These are phyloP conservation scores for Bipolaris zeicola DNA, from an alignment of 2,329 filamentous ascomycete genomes.

Conservation along the genomic window DNA sequence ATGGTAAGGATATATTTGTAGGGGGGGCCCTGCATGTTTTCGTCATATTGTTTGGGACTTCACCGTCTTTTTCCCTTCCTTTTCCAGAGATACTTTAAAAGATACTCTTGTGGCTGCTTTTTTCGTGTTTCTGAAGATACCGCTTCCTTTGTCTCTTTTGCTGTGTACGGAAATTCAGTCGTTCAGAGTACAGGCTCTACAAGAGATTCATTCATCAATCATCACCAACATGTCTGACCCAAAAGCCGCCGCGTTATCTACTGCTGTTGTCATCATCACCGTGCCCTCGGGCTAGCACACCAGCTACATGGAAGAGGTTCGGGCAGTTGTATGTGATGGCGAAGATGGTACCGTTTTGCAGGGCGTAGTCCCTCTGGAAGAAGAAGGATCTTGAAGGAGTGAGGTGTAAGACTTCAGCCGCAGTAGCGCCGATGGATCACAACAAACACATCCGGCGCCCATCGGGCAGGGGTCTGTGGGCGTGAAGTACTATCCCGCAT, in stretches of 20 bases:
- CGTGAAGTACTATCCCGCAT: too few species aligned
- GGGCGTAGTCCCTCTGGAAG: too few species aligned
- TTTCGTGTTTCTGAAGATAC: background rate
- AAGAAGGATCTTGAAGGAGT: background rate
- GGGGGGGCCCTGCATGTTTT: background rate
- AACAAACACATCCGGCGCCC: background rate
- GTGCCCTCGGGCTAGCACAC: constrained; percentile 14
- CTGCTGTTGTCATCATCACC: constrained; percentile 25
- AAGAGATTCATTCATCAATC: background rate
- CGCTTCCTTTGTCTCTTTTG: background rate
- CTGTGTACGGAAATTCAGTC: background rate
- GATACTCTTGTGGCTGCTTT: background rate
- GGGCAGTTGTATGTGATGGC: background rate
- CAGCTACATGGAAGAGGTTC: background rate
- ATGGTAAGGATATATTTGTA: background rate
- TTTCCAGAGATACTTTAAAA: background rate
- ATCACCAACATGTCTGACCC: constrained; percentile 17
- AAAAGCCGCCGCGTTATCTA: constrained; percentile 26
- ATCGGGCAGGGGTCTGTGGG: background rate
- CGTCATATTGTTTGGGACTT: background rate
- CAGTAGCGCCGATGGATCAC: background rate
- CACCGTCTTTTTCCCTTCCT: background rate
- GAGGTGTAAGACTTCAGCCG: background rate
- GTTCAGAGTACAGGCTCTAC: background rate
- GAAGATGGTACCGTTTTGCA: background rate